A percentile compares a stretch with the other conserved stretches of the same genome.
Evolutionary conservation across 2,329 filamentous ascomycete species (phyloP).

Genomic region (Talaromyces sp.): DNA sequence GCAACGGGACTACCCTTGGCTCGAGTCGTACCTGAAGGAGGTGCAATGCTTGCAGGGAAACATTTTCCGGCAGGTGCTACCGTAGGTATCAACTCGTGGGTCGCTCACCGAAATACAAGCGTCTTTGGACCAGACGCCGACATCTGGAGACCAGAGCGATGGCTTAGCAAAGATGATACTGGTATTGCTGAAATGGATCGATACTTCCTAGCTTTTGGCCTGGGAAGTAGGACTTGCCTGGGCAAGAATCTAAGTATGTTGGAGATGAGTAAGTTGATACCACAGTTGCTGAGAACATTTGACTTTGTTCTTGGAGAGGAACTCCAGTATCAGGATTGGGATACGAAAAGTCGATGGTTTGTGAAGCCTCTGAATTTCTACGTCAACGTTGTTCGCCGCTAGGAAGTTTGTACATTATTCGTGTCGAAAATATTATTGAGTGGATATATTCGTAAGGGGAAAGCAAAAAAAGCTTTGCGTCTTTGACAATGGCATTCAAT

Average conservation of each 20-base stretch:
- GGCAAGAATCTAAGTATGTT: constrained; percentile 6
- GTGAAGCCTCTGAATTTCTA: not conserved
- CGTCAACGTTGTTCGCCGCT: not conserved
- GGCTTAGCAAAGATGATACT: constrained; percentile 19
- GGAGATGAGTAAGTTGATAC: constrained; percentile 14
- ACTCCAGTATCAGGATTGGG: not conserved
- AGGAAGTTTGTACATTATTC: not conserved
- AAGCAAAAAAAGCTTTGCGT: not conserved
- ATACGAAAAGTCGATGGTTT: not conserved
- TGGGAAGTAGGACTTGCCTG: not conserved
- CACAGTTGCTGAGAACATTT: not conserved
- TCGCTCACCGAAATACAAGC: constrained; percentile 22
- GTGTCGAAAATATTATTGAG: not conserved
- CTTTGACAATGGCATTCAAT: not conserved
- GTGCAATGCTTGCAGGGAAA: constrained; percentile 11
- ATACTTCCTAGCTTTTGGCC: not conserved
- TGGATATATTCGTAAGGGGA: not conserved
- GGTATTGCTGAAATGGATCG: constrained; percentile 6
- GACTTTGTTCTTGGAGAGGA: not conserved
- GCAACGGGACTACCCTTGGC: constrained; percentile 27
- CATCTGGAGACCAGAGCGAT: constrained; percentile 25
- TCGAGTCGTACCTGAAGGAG: constrained; percentile 27
- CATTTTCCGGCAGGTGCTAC: constrained; percentile 24
- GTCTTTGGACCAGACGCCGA: constrained; percentile 25
- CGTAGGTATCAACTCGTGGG: constrained; percentile 28